phyloP scores from a whole-genome alignment of 345 rosid species.

The Brassica rapa region DNA sequence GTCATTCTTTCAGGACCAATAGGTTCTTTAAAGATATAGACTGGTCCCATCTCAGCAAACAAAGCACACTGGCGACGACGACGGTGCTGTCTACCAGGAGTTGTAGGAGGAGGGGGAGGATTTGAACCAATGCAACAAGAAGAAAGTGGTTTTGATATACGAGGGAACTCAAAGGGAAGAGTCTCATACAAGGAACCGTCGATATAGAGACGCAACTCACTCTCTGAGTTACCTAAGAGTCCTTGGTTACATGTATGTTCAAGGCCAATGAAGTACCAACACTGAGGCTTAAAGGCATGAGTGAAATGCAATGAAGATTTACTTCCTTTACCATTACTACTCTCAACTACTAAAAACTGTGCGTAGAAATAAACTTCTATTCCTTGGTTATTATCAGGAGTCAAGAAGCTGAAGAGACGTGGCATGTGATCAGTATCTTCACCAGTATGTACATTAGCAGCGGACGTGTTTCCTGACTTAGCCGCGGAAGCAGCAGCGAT shows the following conservation, averaged over 20 bases:
- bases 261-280: constrained; percentile 95
- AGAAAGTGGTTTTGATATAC: constrained; percentile 87
- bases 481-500: constrained; percentile 96
- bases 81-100: constrained; percentile 77
- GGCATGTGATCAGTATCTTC: constrained; percentile 98
- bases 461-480: constrained; percentile 87
- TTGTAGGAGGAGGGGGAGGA: constrained; percentile 65
- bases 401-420: constrained; percentile 84
- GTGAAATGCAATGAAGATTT: constrained; percentile 95
- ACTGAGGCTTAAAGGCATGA: constrained; percentile 96
- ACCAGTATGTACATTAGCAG: constrained; percentile 82
- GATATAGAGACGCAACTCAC: constrained; percentile 81
- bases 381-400: constrained; percentile 86
- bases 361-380: constrained; percentile 94
- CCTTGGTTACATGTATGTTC: constrained; percentile 84
- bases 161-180: constrained; percentile 90
- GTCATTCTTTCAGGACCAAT: constrained; percentile 91
- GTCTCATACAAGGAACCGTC: constrained; percentile 91
- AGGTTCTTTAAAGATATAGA: constrained; percentile 92
- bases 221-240: constrained; percentile 82
- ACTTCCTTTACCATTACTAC: constrained; percentile 79
- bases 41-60: constrained; percentile 98
- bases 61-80: constrained; percentile 95
- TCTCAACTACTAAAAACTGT: constrained; percentile 95
- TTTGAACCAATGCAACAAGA: constrained; percentile 96